Conservation (phyloP, 83 land plant species). For the Picea abies region DNA sequence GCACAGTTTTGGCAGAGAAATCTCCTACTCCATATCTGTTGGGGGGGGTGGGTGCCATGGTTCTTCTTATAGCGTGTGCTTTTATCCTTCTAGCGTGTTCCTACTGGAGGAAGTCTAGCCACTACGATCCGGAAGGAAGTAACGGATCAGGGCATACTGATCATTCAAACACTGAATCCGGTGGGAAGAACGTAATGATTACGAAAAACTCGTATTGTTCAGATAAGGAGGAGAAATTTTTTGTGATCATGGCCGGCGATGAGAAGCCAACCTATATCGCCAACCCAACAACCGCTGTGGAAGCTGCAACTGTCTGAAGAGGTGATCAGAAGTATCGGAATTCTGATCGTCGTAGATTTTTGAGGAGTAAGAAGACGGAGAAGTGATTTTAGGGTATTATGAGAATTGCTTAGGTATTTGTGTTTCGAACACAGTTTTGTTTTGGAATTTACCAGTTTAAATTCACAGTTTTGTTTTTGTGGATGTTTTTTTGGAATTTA, state of each 20-base stretch:
- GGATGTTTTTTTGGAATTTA: too few relatives aligned
- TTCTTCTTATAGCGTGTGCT: constrained; percentile 23
- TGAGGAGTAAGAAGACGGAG: too few relatives aligned
- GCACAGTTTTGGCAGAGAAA: background rate
- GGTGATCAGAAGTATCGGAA: too few relatives aligned
- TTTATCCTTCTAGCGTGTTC: constrained; percentile 25
- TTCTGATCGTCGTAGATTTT: too few relatives aligned
- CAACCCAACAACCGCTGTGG: background rate
- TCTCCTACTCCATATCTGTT: constrained; percentile 27
- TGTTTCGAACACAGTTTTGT: too few relatives aligned
- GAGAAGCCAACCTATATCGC: background rate
- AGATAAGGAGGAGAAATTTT: background rate
- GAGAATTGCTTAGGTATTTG: too few relatives aligned
- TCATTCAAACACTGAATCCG: background rate
- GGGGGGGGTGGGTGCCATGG: constrained; percentile 27
- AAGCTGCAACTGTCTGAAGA: too few relatives aligned
- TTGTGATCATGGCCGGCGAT: background rate
- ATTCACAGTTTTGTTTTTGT: too few relatives aligned
- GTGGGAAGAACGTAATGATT: background rate
- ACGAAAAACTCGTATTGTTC: background rate
- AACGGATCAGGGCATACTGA: background rate
- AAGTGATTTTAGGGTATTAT: too few relatives aligned
- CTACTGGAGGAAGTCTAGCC: constrained; percentile 15
- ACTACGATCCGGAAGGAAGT: constrained; percentile 1
- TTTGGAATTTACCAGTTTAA: too few relatives aligned